Evolutionary conservation across 2,329 filamentous ascomycete species (phyloP).

Genomic region (Penicillium italicum): DNA sequence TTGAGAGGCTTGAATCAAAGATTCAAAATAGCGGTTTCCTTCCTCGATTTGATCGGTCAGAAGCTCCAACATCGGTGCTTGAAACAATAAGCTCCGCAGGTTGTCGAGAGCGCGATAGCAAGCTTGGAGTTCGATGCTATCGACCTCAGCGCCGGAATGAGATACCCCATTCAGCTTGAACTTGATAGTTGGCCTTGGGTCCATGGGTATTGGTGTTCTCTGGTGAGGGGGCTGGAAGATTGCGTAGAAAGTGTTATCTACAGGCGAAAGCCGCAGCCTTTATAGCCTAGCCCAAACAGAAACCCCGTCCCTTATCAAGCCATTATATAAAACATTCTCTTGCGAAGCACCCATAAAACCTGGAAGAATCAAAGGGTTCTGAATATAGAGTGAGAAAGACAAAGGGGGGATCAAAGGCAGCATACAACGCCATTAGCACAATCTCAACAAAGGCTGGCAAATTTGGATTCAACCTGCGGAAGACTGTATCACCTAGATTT

Average conservation of each 20-base stretch:
- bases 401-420: not conserved
- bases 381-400: not conserved
- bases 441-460: no score
- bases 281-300: not conserved
- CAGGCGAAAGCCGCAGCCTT: not conserved
- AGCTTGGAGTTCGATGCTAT: slow-evolving; percentile 1
- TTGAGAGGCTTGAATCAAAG: not conserved
- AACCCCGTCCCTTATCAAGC: not conserved
- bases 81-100: slow-evolving; percentile 2
- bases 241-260: not conserved
- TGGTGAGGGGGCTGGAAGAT: not conserved
- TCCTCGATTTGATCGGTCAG: slow-evolving; percentile 1
- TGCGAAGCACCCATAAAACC: not conserved
- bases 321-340: not conserved
- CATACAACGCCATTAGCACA: no score
- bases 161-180: slow-evolving; percentile 2
- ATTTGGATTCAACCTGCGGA: no score
- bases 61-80: slow-evolving; percentile 1
- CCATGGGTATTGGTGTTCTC: not conserved
- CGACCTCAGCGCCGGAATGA: not conserved
- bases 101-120: slow-evolving; percentile 3
- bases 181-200: not conserved
- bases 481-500: no score
- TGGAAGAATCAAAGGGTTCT: not conserved
- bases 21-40: slow-evolving; percentile 4